Conservation (phyloP, 768 basidiomycete genomes). For the Podaxis carcinomalis region DNA sequence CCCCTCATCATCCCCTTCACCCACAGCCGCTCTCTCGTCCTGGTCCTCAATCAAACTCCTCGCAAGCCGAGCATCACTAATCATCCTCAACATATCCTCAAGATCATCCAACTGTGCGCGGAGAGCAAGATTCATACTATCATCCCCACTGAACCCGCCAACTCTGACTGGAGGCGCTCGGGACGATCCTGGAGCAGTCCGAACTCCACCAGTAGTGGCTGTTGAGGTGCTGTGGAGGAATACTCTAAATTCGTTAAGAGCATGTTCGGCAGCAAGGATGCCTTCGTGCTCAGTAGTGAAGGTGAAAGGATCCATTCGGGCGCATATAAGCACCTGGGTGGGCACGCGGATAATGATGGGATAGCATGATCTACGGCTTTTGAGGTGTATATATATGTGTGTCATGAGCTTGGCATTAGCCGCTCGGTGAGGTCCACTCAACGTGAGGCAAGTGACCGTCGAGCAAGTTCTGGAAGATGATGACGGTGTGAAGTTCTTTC, state of each 20-base stretch:
- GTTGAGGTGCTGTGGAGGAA: neutral
- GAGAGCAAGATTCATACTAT: neutral
- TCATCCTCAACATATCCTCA: constrained; percentile 4
- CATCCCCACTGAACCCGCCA: neutral
- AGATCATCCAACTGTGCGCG: constrained; percentile 1
- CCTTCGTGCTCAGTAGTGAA: constrained; percentile 4
- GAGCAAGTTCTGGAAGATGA: neutral
- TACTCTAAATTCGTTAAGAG: neutral
- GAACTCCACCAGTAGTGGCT: neutral
- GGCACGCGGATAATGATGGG: neutral
- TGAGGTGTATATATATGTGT: neutral
- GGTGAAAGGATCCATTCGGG: neutral
- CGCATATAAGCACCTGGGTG: neutral
- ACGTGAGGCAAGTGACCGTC: neutral
- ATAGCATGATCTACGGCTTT: neutral
- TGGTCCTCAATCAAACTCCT: neutral
- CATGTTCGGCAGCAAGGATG: neutral
- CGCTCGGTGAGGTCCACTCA: neutral
- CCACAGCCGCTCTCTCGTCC: neutral
- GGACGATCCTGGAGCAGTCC: neutral
- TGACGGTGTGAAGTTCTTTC: too few relatives aligned
- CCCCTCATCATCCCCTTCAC: neutral
- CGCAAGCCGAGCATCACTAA: constrained; percentile 4
- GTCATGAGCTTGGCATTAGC: neutral
- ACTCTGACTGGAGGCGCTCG: neutral